Evolutionary conservation across 140 eudicot genomes (phyloP).

Genomic region (Anethum foeniculum): DNA sequence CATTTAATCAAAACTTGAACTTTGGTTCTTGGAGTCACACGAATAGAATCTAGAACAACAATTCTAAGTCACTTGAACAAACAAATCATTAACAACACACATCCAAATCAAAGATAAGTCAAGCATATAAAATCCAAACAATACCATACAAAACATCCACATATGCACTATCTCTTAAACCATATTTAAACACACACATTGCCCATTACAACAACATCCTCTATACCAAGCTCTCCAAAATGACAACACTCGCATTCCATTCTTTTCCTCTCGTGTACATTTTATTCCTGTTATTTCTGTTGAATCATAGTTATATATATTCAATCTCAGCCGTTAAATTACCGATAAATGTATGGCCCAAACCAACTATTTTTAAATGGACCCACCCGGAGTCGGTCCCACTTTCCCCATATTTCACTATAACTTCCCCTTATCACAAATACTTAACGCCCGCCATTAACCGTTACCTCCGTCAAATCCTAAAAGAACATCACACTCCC

Average conservation of each 20-base stretch:
- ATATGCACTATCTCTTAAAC: slow-evolving; percentile 1
- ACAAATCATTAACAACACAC: not conserved
- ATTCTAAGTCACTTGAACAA: not conserved
- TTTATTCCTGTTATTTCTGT: not conserved
- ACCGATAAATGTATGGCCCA: slow-evolving; percentile 75
- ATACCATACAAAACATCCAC: slow-evolving; percentile 1
- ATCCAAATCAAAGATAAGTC: not conserved
- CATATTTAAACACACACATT: not conserved
- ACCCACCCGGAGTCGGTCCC: slow-evolving; percentile 49
- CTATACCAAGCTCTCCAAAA: not conserved
- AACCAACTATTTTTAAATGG: slow-evolving; percentile 54
- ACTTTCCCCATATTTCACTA: slow-evolving; percentile 49
- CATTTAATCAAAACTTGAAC: not conserved
- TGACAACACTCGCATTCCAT: not conserved
- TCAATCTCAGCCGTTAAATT: slow-evolving; percentile 32
- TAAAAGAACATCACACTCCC: slow-evolving; percentile 45
- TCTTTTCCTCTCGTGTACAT: not conserved
- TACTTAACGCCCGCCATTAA: slow-evolving; percentile 50
- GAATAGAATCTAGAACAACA: not conserved
- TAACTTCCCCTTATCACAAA: slow-evolving; percentile 36
- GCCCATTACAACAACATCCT: not conserved
- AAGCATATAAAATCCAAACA: not conserved
- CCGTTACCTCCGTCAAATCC: slow-evolving; percentile 55
- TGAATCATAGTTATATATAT: not conserved
- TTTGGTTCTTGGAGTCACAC: not conserved